Percentiles rank a stretch among this genome's conserved stretches.
These are phyloP conservation scores for Tephrocybe rancida DNA, from an alignment of 768 basidiomycete species.

Conservation along the genomic window DNA sequence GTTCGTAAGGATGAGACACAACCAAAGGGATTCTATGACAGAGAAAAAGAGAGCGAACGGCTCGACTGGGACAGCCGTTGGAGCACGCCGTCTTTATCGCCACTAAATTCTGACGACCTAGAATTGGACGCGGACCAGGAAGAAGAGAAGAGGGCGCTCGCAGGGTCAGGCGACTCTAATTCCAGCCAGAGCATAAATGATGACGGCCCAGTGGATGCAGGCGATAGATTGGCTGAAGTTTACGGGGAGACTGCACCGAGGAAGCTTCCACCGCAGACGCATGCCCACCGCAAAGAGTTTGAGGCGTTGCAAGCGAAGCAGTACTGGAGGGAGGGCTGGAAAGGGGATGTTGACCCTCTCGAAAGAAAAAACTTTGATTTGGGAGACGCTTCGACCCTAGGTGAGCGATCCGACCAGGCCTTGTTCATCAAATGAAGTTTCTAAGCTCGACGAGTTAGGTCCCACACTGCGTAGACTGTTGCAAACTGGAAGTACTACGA, in stretches of 20 bases:
- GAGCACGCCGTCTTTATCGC: constrained; percentile 70
- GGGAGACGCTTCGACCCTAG: constrained; percentile 74
- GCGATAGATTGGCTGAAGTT: background rate
- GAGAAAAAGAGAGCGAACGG: constrained; percentile 22
- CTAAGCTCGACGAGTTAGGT: constrained; percentile 5
- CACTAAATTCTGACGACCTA: constrained; percentile 58
- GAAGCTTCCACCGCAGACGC: constrained; percentile 32
- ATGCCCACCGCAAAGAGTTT: constrained; percentile 53
- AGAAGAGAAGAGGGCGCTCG: constrained; percentile 10
- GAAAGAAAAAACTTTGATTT: constrained; percentile 52
- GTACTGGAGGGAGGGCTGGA: constrained; percentile 77
- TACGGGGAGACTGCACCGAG: constrained; percentile 10
- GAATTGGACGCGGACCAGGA: constrained; percentile 32
- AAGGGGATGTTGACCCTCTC: constrained; percentile 40
- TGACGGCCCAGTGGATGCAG: background rate
- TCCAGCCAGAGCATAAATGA: background rate
- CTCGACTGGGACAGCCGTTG: constrained; percentile 45
- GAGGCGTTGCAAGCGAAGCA: constrained; percentile 65
- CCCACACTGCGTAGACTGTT: constrained; percentile 19
- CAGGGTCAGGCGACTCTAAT: background rate
- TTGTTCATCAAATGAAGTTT: too few relatives aligned
- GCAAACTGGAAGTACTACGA: background rate
- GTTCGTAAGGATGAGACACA: constrained; percentile 36
- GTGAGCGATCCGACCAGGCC: constrained; percentile 44
- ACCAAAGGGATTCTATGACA: constrained; percentile 27